Base-by-base conservation (phyloP, 768 basidiomycete species). In the Termitomyces eurrhizus region DNA sequence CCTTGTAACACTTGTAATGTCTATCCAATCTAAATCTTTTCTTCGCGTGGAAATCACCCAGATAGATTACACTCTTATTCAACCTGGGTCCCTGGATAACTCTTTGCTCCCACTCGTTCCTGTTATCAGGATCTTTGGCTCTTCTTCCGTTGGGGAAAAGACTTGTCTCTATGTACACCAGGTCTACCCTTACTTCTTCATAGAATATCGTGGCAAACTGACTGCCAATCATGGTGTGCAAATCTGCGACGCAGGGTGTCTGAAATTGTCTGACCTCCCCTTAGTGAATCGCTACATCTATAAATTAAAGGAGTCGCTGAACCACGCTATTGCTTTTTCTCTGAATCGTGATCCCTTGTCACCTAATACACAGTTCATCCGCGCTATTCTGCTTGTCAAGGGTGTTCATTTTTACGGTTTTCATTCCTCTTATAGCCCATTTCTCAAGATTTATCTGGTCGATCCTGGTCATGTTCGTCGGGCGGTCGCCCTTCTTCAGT, bases 351-450 rank as follows among this genome's bases (percentile, higher is more conserved):
- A 90, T 58, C 89, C 89, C 0, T 68, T 79, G 9, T 83, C 84
- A 1, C 72, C 75, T 6, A 81, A 76, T 49, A 81, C 84, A 18
- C 83, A 82, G 65, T 88, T 80, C 68, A 78, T 92, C 60, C 89
- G 92, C 14, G 87, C 87, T 26, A 81, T 97, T 44, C 70, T 93
- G 51, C 79, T 95, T 54, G 92, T 95, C 63, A 98, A 98, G 74
- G 97, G 94, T n/a, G 77, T 94, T 18, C 89, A 90, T 68, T 97
- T 98, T 74, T 98, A 98, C 73, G 95, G 97, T 9, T 98, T 95
- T 71, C 90, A 93, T 70, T 78, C 88, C 12, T 84, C 86, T 32
- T 90, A 93, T 67, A 80, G 82, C 6, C 93, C 93, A 8, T 99
- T 91, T 76, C 84, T 98, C 72, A 98, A 98, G 72, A 82, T 99